Percentiles rank a stretch among this genome's conserved stretches.
Conservation (phyloP, 1,139 yeast species). For the Sugiyamaella castrensis region DNA sequence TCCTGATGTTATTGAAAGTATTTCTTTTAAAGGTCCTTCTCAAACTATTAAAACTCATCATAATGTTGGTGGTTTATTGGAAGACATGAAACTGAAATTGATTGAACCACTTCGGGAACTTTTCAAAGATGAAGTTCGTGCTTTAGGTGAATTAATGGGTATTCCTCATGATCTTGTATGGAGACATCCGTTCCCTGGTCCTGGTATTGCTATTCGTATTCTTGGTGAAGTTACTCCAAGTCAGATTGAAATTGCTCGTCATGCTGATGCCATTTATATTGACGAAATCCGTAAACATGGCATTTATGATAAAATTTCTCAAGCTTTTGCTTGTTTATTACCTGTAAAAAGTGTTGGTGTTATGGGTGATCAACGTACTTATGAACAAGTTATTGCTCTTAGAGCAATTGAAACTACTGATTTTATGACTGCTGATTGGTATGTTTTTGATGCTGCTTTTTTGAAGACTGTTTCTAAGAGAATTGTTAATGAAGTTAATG, state of each 20-base stretch:
- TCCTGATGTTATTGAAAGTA: conserved; percentile 98
- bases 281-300: conserved; percentile 95
- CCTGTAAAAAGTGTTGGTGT: conserved; percentile 99
- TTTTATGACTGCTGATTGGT: conserved; percentile 99
- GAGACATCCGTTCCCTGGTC: conserved; percentile 99
- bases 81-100: conserved; percentile 95
- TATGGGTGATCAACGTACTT: conserved; percentile 99
- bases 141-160: conserved; percentile 88
- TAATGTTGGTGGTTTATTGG: conserved; percentile 96
- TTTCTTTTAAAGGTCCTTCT: conserved; percentile 98
- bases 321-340: conserved; percentile 94
- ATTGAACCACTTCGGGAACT: conserved; percentile 98
- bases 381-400: conserved; percentile 97
- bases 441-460: conserved; percentile 86
- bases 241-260: conserved; percentile 95
- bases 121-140: conserved; percentile 98
- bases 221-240: conserved; percentile 92
- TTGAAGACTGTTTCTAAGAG: conserved; percentile 91
- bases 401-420: conserved; percentile 97
- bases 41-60: conserved; percentile 99
- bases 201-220: conserved; percentile 98
- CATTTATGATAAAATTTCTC: conserved; percentile 86
- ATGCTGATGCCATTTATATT: conserved; percentile 93
- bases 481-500: conserved; percentile 97
- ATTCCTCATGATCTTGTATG: conserved; percentile 96